Conservation (phyloP, 345 rosid species). For the Triadica sebifera region DNA sequence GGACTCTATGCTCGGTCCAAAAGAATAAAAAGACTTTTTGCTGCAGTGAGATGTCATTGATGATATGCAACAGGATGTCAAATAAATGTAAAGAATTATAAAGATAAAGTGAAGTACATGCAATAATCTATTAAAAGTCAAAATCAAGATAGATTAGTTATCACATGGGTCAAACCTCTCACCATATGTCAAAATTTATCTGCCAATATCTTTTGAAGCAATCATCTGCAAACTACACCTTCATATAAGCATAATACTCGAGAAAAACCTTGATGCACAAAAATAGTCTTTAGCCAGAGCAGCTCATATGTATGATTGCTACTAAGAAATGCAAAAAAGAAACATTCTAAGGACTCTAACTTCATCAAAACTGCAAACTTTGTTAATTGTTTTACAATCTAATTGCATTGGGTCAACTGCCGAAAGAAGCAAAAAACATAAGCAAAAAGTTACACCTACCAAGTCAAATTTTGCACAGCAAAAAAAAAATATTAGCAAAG, state of each 20-base stretch:
- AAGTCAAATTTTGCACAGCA: not conserved
- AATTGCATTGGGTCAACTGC: constrained; percentile 26
- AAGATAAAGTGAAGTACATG: not conserved
- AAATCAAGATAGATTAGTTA: not conserved
- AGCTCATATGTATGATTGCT: not conserved
- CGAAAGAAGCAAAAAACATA: not conserved
- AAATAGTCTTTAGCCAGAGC: not conserved
- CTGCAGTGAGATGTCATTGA: not conserved
- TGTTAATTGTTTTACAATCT: constrained; percentile 17
- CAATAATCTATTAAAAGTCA: not conserved
- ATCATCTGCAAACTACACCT: constrained; percentile 40
- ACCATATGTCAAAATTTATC: constrained; percentile 78
- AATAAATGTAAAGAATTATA: not conserved
- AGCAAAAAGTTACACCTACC: not conserved
- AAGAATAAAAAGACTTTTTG: not conserved
- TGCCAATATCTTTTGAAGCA: constrained; percentile 72
- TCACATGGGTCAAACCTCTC: constrained; percentile 51
- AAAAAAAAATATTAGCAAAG: not conserved
- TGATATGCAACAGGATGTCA: not conserved
- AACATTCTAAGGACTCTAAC: constrained; percentile 25
- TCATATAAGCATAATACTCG: constrained; percentile 1
- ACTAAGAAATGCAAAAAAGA: not conserved
- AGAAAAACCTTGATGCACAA: not conserved
- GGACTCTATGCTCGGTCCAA: not conserved
- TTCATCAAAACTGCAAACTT: constrained; percentile 22